Evolutionary conservation across 2,329 filamentous ascomycete species (phyloP), one percentile per base, ranked within the genome.

Genomic region (Arthrobotrys sinensis): DNA sequence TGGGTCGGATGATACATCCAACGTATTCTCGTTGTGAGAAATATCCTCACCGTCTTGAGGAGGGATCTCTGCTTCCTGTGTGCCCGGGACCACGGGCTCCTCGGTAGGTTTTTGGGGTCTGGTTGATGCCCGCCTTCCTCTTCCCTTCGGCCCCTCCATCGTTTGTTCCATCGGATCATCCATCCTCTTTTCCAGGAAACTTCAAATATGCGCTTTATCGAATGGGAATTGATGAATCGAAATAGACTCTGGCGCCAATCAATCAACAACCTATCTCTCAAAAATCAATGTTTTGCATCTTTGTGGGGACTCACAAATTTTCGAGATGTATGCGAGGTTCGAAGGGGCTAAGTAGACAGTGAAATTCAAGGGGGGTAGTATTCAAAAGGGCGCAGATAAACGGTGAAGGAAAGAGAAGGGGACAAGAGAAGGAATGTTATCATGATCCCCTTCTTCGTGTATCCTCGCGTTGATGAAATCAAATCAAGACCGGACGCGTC

Each of bases 291-390:
- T 38, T 16, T 16, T 6, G 32, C 4, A 38, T 53, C 8, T 40
- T 43, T 2, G 55, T 43, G 55, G 55, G 55, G 55, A 60, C 55
- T 43, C 14, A 60, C 55, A 19, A 38, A 38, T n/a, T 43, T 34
- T 43, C 12, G 16, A 60, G 34, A 28, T 24, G 24, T 43, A 43
- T 24, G 11, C n/a, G 19, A 24, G 7, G n/a, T n/a, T 6, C 19
- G 16, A 43, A 28, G 19, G 11, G 4, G n/a, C 11, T 11, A 24
- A 43, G 3, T 10, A 4, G 19, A 60, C 21, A 11, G 34, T 10
- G 34, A 36, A 43, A 16, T 73, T 28, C 69, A 73, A 60, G 69
- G 69, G 4, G 69, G 69, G n/a, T 73, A 60, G 55, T 60, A 60
- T 16, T 60, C 55, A 7, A 60, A 40, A 10, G 55, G 36, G 8